These are phyloP conservation scores for Priceomyces castillae DNA, from an alignment of 805 yeast genomes.

Conservation along the genomic window DNA sequence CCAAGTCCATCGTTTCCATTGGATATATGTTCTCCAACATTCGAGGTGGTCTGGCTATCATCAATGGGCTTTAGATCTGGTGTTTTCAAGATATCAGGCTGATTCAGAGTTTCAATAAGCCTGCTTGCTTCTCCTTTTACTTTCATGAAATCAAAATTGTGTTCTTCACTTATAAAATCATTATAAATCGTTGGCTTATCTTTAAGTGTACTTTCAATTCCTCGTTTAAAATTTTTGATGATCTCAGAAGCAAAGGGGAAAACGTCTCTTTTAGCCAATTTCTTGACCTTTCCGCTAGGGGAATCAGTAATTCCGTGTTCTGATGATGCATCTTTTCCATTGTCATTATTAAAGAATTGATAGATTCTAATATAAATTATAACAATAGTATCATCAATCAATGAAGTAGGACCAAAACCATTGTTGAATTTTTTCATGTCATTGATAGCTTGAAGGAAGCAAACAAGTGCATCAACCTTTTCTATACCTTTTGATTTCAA, in stretches of 20 bases:
- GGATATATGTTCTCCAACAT: no score
- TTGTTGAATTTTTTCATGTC: conserved; percentile 72
- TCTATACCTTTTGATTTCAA: conserved; percentile 33
- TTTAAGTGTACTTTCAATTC: conserved; percentile 29
- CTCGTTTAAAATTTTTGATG: conserved; percentile 25
- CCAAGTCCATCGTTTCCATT: no score
- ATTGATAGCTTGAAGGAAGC: conserved; percentile 47
- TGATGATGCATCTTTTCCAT: background rate
- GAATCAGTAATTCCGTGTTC: conserved; percentile 18
- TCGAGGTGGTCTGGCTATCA: no score
- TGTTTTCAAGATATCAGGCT: background rate
- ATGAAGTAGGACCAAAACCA: conserved; percentile 76
- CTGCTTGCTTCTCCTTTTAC: background rate
- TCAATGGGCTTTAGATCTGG: background rate
- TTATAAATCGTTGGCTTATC: conserved; percentile 31
- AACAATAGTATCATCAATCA: conserved; percentile 70
- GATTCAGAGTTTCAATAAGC: background rate
- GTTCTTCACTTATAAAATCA: conserved; percentile 15
- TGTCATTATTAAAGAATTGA: conserved; percentile 14
- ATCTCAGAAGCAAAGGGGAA: conserved; percentile 40
- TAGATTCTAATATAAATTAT: conserved; percentile 57
- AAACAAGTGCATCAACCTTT: conserved; percentile 36
- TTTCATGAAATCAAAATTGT: background rate
- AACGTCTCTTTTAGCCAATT: conserved; percentile 40
- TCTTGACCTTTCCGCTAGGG: conserved; percentile 32